A percentile compares a stretch with the other conserved stretches of the same genome.
phyloP scores from a whole-genome alignment of 177 flowering plant genomes.

The Tripterygium wilfordii region DNA sequence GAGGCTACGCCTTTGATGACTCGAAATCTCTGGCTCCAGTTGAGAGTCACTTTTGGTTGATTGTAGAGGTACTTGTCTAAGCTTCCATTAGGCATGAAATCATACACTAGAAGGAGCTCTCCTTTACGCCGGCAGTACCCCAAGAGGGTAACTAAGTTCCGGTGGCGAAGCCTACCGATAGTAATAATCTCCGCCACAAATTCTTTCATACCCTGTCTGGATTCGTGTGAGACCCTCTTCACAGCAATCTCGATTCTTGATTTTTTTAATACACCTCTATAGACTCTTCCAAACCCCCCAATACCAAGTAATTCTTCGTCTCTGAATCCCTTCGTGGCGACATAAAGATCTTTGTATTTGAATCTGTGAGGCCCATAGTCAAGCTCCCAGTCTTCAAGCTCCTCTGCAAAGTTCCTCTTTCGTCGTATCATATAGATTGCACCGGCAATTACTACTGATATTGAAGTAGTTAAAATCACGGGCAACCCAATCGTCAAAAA shows the following conservation, averaged over 20 bases:
- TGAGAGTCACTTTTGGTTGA: no score
- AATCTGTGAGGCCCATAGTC: slow-evolving; percentile 16
- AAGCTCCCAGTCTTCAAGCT: no score
- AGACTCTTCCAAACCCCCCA: slow-evolving; percentile 17
- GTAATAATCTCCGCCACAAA: slow-evolving; percentile 7
- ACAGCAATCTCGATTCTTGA: slow-evolving; percentile 1
- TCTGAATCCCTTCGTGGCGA: slow-evolving; percentile 12
- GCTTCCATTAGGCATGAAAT: no score
- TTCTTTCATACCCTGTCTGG: no score
- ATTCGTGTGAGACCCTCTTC: no score
- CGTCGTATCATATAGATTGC: neutral
- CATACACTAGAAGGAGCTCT: no score
- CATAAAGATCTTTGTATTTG: slow-evolving; percentile 6
- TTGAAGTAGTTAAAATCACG: neutral
- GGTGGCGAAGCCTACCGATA: slow-evolving; percentile 6
- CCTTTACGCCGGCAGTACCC: no score
- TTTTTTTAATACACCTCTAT: slow-evolving; percentile 2
- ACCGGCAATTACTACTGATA: neutral
- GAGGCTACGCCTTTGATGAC: no score
- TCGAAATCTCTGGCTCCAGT: no score
- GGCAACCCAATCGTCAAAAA: slow-evolving; percentile 9
- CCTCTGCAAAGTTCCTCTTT: slow-evolving; percentile 13
- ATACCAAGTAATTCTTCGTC: slow-evolving; percentile 6
- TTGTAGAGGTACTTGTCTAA: no score
- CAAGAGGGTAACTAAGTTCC: no score